Evolutionary conservation across 805 yeast species (phyloP).

Genomic region (Schwanniomyces vanrijiae): DNA sequence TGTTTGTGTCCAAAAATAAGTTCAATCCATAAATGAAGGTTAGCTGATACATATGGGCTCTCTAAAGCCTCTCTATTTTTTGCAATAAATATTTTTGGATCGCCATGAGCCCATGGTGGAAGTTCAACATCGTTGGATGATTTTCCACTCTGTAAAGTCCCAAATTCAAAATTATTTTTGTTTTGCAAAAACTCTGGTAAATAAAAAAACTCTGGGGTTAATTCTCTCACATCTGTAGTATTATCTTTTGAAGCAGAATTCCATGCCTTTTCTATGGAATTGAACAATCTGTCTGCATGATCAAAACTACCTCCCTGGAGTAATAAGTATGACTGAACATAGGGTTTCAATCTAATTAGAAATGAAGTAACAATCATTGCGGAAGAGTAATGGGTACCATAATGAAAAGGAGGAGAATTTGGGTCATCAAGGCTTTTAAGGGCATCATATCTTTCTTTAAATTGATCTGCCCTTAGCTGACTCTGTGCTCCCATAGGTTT

Average conservation of each 20-base stretch:
- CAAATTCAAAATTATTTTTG: slow-evolving; percentile 66
- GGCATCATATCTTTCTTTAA: slow-evolving; percentile 72
- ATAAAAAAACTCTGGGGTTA: slow-evolving; percentile 83
- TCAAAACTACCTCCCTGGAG: slow-evolving; percentile 89
- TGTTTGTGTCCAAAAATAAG: slow-evolving; percentile 81
- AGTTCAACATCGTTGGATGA: slow-evolving; percentile 60
- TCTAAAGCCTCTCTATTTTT: slow-evolving; percentile 84
- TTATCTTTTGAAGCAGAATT: slow-evolving; percentile 72
- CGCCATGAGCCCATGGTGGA: slow-evolving; percentile 84
- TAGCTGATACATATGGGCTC: slow-evolving; percentile 73
- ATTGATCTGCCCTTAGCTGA: slow-evolving; percentile 55
- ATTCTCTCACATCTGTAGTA: slow-evolving; percentile 84
- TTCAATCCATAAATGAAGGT: slow-evolving; percentile 83
- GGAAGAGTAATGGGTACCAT: slow-evolving; percentile 91
- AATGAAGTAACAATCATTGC: slow-evolving; percentile 91
- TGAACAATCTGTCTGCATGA: slow-evolving; percentile 80
- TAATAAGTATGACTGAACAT: slow-evolving; percentile 72
- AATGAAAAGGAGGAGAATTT: slow-evolving; percentile 75
- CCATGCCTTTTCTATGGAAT: slow-evolving; percentile 80
- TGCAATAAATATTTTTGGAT: slow-evolving; percentile 69
- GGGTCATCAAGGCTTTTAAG: slow-evolving; percentile 59
- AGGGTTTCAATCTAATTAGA: slow-evolving; percentile 75
- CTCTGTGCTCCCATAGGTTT: slow-evolving; percentile 94
- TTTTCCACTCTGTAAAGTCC: slow-evolving; percentile 63
- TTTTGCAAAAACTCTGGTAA: slow-evolving; percentile 77